These are phyloP conservation scores for Claviceps fusiformis DNA, from an alignment of 2,329 filamentous ascomycete species.

Conservation along the genomic window DNA sequence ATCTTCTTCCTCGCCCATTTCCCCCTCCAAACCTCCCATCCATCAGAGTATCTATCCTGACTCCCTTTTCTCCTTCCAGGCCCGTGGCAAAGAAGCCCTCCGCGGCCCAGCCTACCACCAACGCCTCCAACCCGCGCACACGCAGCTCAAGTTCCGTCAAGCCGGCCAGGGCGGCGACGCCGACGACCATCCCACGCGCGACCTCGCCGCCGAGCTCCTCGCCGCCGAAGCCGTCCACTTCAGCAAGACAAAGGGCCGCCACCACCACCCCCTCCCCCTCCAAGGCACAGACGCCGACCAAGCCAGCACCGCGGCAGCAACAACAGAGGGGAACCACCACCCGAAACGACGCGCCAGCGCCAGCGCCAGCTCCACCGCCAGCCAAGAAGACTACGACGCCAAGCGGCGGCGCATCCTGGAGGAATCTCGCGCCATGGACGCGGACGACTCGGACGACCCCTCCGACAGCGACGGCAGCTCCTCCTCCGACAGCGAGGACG, in stretches of 20 bases:
- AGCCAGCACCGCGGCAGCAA: conserved; percentile 13
- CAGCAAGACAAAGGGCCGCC: conserved; percentile 58
- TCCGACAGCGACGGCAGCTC: conserved; percentile 30
- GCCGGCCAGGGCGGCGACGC: conserved; percentile 80
- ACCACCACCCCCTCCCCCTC: conserved; percentile 20
- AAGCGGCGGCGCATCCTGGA: conserved; percentile 81
- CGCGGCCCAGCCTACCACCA: conserved; percentile 93
- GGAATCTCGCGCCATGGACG: conserved; percentile 78
- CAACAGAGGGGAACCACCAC: conserved; percentile 9
- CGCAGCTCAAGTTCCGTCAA: conserved; percentile 74
- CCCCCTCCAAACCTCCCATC: conserved; percentile 13
- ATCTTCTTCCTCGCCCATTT: neutral
- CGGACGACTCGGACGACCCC: conserved; percentile 48
- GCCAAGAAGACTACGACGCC: conserved; percentile 55
- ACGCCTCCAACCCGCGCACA: conserved; percentile 85
- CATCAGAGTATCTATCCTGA: neutral
- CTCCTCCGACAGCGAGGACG: conserved; percentile 35
- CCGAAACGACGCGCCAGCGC: conserved; percentile 42
- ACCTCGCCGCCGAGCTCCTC: conserved; percentile 80
- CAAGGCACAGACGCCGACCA: conserved; percentile 30
- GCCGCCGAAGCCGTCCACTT: conserved; percentile 79
- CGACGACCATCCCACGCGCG: conserved; percentile 53
- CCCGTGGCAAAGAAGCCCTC: conserved; percentile 85
- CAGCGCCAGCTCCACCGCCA: conserved; percentile 14
- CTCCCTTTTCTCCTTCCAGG: conserved; percentile 30